Base-by-base conservation (phyloP, 768 basidiomycete genomes). In the Mycena sanguinolenta region DNA sequence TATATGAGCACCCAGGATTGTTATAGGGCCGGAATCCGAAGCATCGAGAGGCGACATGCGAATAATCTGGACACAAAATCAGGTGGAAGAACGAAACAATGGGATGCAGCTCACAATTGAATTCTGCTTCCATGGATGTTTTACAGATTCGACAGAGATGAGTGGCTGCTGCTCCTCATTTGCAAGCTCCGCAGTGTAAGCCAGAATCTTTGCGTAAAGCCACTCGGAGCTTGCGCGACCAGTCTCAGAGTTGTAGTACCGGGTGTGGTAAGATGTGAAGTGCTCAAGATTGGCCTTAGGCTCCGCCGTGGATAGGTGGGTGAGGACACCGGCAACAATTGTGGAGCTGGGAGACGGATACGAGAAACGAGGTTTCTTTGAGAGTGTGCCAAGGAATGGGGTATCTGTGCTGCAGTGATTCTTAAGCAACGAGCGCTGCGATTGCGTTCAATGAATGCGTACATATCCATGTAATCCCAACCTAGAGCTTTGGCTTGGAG, bases 211-310 rank as follows among this genome's bases (percentile, higher is more conserved):
- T 10, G 58, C 39, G 25, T 39, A 58, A 21, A 74, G 65, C 73
- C 73, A 72, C 10, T 71, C 44, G 0, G 73, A 72, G 21, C 63
- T 61, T 1, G 38, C 53, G 13, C 52, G 62, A 0, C 70, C 73
- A 1, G 59, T 60, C 6, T 74, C 67, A 3, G 70, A 63, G 34
- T 65, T 32, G 71, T 88, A 89, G 70, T 87, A 82, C 58, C 89
- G 82, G 0, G 86, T 90, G 23, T 78, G 73, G 77, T 86, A 90
- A 65, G 84, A 84, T 2, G 86, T 81, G 71, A 90, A 87, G 65
- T 80, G 81, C 60, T 82, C 75, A 0, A 90, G 79, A 59, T 87
- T 84, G 53, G 79, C 81, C 71, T 76, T 79, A 17, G 86, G 85
- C 23, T 86, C 88, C 0, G 80, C 80, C 9, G 63, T 66, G 5